Percentiles rank a stretch among this genome's conserved stretches.
These are phyloP conservation scores for Phytophthora litchii DNA, from an alignment of 352 stramenopile genomes.

Conservation along the genomic window DNA sequence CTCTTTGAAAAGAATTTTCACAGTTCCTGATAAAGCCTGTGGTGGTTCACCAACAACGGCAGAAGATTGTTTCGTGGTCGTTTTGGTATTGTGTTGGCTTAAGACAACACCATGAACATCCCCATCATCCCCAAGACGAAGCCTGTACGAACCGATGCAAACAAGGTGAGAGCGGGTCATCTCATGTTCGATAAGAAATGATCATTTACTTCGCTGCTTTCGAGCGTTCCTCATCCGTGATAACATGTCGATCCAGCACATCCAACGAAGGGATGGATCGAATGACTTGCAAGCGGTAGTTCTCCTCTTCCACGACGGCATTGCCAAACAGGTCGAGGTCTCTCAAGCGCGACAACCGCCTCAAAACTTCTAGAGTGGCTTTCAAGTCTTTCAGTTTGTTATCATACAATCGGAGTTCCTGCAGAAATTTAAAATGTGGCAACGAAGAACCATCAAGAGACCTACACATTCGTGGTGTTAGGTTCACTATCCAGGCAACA, in stretches of 20 bases:
- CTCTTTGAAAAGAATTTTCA: constrained; percentile 76
- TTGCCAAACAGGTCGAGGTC: constrained; percentile 88
- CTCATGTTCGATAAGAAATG: not conserved
- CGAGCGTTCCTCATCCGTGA: constrained; percentile 71
- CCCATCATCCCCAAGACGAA: constrained; percentile 24
- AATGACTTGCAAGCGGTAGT: constrained; percentile 87
- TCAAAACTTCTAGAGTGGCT: constrained; percentile 50
- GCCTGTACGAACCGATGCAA: constrained; percentile 9
- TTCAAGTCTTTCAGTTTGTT: constrained; percentile 86
- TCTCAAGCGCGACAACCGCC: constrained; percentile 64
- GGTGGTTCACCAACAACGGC: constrained; percentile 38
- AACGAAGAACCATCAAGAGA: constrained; percentile 56
- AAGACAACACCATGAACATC: not conserved
- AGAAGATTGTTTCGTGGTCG: constrained; percentile 26
- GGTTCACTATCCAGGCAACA: not conserved
- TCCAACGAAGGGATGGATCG: constrained; percentile 71
- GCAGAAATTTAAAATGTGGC: constrained; percentile 79
- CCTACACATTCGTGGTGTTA: constrained; percentile 19
- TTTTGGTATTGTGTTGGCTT: constrained; percentile 12
- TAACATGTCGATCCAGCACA: constrained; percentile 80
- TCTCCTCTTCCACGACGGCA: constrained; percentile 79
- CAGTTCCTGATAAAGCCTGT: constrained; percentile 65
- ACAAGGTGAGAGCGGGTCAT: not conserved
- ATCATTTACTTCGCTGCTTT: constrained; percentile 42
- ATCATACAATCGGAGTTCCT: constrained; percentile 74